Evolutionary conservation across 306 rosid genomes (phyloP).

Genomic region (Prunus salicina): DNA sequence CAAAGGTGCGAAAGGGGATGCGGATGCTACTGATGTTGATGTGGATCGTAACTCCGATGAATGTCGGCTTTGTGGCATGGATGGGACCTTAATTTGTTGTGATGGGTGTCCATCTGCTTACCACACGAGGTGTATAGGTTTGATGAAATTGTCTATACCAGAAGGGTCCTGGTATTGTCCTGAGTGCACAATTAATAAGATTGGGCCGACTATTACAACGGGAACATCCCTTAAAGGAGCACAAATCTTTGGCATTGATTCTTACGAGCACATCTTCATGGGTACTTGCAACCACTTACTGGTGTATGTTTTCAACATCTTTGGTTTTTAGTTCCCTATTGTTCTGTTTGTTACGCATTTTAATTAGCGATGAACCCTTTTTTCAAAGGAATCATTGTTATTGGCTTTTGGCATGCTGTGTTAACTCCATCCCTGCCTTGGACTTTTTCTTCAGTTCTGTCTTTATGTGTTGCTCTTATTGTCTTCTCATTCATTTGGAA

Average conservation of each 20-base stretch:
- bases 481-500: conserved; percentile 5
- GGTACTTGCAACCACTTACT: conserved; percentile 85
- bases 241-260: conserved; percentile 77
- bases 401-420: conserved; percentile 14
- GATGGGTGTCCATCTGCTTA: conserved; percentile 99
- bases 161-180: conserved; percentile 98
- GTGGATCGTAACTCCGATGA: conserved; percentile 80
- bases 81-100: conserved; percentile 92
- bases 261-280: conserved; percentile 75
- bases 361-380: conserved; percentile 16
- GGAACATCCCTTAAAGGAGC: conserved; percentile 87
- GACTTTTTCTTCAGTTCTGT: conserved; percentile 12
- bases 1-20: conserved; percentile 34
- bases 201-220: conserved; percentile 52
- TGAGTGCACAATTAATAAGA: conserved; percentile 75
- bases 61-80: conserved; percentile 97
- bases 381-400: neutral
- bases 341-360: neutral
- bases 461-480: neutral
- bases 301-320: conserved; percentile 74
- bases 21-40: conserved; percentile 43
- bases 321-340: conserved; percentile 17
- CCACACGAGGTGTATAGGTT: conserved; percentile 95
- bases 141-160: conserved; percentile 77
- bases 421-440: conserved; percentile 7